Percentiles rank a stretch among this genome's conserved stretches.
Evolutionary conservation across 768 basidiomycete species (phyloP).

Genomic region (Stropharia rugosoannulata): DNA sequence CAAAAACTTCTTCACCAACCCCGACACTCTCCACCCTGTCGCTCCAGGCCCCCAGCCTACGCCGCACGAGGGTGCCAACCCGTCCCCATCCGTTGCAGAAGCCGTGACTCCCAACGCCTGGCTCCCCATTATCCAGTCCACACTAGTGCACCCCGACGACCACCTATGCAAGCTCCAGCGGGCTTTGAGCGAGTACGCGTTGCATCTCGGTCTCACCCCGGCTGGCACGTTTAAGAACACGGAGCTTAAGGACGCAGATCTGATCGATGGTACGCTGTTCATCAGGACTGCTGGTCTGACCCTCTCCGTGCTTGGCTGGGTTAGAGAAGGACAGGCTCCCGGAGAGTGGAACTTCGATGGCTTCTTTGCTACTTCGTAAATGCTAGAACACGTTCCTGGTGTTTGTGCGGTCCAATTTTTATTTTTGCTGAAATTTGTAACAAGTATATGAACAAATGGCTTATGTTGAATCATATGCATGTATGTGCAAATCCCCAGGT

Average conservation of each 20-base stretch:
- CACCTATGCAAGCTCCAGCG: slow-evolving; percentile 49
- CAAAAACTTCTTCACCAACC: slow-evolving; percentile 24
- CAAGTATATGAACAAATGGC: no score
- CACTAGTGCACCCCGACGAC: slow-evolving; percentile 35
- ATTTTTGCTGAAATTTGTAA: no score
- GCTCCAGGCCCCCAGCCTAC: slow-evolving; percentile 13
- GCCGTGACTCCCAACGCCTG: slow-evolving; percentile 36
- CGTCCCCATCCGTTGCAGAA: slow-evolving; percentile 3
- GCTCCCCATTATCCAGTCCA: slow-evolving; percentile 36
- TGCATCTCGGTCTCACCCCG: slow-evolving; percentile 37
- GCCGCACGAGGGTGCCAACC: slow-evolving; percentile 10
- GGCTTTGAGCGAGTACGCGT: slow-evolving; percentile 46
- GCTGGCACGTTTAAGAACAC: slow-evolving; percentile 14
- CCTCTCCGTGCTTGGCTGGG: slow-evolving; percentile 23
- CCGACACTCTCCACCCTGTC: slow-evolving; percentile 7
- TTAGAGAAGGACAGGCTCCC: slow-evolving; percentile 22
- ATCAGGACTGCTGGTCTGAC: slow-evolving; percentile 49
- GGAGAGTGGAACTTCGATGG: slow-evolving; percentile 8
- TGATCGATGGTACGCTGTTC: slow-evolving; percentile 56
- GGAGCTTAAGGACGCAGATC: slow-evolving; percentile 25
- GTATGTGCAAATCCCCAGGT: no score
- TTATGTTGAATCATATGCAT: no score
- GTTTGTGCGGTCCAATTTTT: no score
- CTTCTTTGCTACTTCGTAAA: slow-evolving; percentile 11
- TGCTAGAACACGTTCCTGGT: no score